Percentiles rank a stretch among this genome's conserved stretches.
These are phyloP conservation scores for Amylostereum areolatum DNA, from an alignment of 1,284 basidiomycete genomes.

Conservation along the genomic window DNA sequence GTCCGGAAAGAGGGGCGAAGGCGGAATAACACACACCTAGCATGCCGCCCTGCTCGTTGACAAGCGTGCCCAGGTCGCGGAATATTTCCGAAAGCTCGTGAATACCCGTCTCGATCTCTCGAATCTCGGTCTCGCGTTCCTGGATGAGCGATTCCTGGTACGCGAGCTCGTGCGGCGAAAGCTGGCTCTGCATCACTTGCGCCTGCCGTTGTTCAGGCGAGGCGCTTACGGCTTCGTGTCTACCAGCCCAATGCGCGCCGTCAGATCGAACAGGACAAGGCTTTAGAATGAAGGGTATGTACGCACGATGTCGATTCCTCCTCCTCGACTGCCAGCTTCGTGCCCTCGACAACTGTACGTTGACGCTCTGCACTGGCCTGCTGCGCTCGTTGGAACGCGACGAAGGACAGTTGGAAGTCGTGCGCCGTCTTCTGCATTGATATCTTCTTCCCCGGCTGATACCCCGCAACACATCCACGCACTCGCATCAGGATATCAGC, in stretches of 20 bases:
- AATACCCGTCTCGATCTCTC: constrained; percentile 96
- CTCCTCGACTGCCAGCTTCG: constrained; percentile 72
- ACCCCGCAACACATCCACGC: neutral
- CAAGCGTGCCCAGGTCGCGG: constrained; percentile 91
- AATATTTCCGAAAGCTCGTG: constrained; percentile 98
- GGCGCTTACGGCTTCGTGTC: neutral
- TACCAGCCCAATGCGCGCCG: no score
- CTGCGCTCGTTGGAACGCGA: constrained; percentile 89
- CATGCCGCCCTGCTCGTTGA: constrained; percentile 93
- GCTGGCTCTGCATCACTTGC: constrained; percentile 64
- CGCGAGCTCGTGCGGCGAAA: constrained; percentile 87
- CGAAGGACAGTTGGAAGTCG: constrained; percentile 86
- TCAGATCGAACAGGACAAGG: constrained; percentile 10
- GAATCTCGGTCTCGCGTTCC: constrained; percentile 92
- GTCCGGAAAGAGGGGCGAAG: no score
- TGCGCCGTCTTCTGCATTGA: constrained; percentile 86
- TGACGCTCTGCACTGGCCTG: constrained; percentile 86
- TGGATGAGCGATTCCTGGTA: constrained; percentile 96
- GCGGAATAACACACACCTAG: constrained; percentile 59
- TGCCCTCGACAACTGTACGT: constrained; percentile 76
- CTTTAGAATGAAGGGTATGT: neutral
- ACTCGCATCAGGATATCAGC: neutral
- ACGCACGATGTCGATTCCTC: constrained; percentile 46
- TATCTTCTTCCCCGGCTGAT: constrained; percentile 69
- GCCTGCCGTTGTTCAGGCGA: constrained; percentile 53